Evolutionary conservation across 179 eudicot genomes (phyloP).

Genomic region (Silene coronaria): DNA sequence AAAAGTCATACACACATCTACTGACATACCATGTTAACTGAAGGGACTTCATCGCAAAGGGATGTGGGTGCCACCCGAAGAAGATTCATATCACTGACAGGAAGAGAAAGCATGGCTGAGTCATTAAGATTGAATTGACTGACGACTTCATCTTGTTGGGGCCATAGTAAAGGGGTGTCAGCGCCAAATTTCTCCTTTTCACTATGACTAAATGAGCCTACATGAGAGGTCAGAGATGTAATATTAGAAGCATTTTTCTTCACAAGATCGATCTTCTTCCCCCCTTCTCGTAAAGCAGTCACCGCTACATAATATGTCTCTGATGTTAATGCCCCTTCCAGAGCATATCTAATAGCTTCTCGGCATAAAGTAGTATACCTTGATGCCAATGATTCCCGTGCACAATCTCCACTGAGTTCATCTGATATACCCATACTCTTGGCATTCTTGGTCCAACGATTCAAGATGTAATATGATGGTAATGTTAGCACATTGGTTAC

Average conservation of each 20-base stretch:
- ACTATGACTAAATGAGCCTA: slow-evolving; percentile 38
- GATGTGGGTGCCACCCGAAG: slow-evolving; percentile 36
- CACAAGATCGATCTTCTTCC: slow-evolving; percentile 46
- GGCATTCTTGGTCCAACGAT: slow-evolving; percentile 83
- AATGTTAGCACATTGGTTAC: slow-evolving; percentile 82
- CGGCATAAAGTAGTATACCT: slow-evolving; percentile 67
- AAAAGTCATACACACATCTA: background rate
- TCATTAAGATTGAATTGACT: slow-evolving; percentile 36
- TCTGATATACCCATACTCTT: slow-evolving; percentile 42
- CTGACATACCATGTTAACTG: slow-evolving; percentile 33
- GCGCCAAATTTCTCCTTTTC: slow-evolving; percentile 36
- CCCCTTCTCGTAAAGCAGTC: slow-evolving; percentile 59
- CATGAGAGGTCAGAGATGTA: slow-evolving; percentile 44
- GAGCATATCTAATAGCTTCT: slow-evolving; percentile 73
- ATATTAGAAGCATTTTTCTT: slow-evolving; percentile 52
- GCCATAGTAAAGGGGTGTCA: slow-evolving; percentile 42
- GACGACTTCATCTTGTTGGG: slow-evolving; percentile 36
- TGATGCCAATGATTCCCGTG: slow-evolving; percentile 42
- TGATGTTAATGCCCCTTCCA: slow-evolving; percentile 58
- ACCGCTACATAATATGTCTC: slow-evolving; percentile 57
- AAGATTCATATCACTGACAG: slow-evolving; percentile 33
- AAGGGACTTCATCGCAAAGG: slow-evolving; percentile 30
- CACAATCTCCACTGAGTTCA: slow-evolving; percentile 31
- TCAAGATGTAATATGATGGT: slow-evolving; percentile 79
- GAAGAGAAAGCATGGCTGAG: slow-evolving; percentile 25